phyloP scores from a whole-genome alignment of 2,329 filamentous ascomycete species.

The Stromatinia cepivora region DNA sequence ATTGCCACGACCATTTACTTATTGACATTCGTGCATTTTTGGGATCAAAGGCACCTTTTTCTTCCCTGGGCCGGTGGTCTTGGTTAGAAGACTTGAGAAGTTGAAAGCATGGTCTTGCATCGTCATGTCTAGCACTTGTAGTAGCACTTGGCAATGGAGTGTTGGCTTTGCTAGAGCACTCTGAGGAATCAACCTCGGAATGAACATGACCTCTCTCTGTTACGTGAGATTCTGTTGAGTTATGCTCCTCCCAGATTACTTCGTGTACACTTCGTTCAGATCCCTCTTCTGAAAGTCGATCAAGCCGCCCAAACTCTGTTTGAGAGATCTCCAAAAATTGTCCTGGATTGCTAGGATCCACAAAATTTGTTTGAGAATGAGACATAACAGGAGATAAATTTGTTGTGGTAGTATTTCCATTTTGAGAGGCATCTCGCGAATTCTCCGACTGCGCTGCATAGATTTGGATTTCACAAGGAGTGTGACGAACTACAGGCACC shows the following conservation, averaged over 20 bases:
- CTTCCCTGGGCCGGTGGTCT: conserved; percentile 6
- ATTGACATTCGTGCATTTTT: conserved; percentile 32
- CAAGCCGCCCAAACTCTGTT: neutral
- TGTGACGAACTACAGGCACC: neutral
- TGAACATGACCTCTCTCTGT: conserved; percentile 23
- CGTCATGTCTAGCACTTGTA: neutral
- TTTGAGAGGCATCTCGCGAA: neutral
- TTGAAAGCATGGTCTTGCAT: neutral
- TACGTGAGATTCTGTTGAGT: conserved; percentile 19
- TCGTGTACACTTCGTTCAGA: conserved; percentile 32
- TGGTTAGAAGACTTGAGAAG: neutral
- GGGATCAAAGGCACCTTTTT: conserved; percentile 30
- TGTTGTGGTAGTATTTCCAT: neutral
- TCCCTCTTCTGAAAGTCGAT: neutral
- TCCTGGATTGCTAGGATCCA: neutral
- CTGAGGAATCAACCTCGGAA: neutral
- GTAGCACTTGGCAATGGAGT: conserved; percentile 8
- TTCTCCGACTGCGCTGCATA: conserved; percentile 9
- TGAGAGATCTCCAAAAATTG: conserved; percentile 10
- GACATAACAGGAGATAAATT: neutral
- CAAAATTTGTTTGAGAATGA: neutral
- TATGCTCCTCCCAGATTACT: conserved; percentile 33
- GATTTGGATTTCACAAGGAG: conserved; percentile 3
- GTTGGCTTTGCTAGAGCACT: conserved; percentile 8
- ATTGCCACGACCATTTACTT: conserved; percentile 31